These are phyloP conservation scores for Talaromyces thailandensis DNA, from an alignment of 495 filamentous ascomycete genomes.

Conservation along the genomic window DNA sequence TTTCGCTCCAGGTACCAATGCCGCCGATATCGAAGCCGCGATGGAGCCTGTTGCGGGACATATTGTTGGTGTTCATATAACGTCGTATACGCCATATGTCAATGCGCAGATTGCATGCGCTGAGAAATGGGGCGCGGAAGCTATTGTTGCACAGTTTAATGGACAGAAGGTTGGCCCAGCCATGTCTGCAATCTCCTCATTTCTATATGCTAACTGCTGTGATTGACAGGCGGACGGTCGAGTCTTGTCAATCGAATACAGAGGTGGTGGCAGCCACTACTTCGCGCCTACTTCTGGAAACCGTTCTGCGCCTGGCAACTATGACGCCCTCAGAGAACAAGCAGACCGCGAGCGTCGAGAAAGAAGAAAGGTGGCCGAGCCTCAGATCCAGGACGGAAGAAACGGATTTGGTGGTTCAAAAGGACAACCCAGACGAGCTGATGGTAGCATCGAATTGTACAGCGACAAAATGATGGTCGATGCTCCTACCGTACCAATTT, in stretches of 20 bases:
- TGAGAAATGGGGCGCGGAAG: slow-evolving; percentile 68
- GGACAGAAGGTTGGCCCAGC: slow-evolving; percentile 59
- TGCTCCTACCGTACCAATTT: slow-evolving; percentile 18
- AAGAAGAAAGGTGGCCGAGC: slow-evolving; percentile 30
- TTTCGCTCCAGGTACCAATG: slow-evolving; percentile 87
- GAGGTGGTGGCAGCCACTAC: slow-evolving; percentile 32
- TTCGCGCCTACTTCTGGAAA: slow-evolving; percentile 20
- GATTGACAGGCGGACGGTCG: slow-evolving; percentile 69
- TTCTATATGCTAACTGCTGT: neutral
- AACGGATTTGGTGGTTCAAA: slow-evolving; percentile 41
- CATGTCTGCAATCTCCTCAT: neutral
- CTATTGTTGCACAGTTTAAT: slow-evolving; percentile 75
- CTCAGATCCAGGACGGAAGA: slow-evolving; percentile 49
- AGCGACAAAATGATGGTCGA: slow-evolving; percentile 39
- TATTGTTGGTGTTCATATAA: slow-evolving; percentile 62
- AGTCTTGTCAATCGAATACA: slow-evolving; percentile 66
- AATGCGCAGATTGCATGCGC: slow-evolving; percentile 80
- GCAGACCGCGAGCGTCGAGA: slow-evolving; percentile 35
- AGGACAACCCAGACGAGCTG: neutral
- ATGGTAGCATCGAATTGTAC: slow-evolving; percentile 18
- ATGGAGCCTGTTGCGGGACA: slow-evolving; percentile 64
- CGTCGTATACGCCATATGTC: slow-evolving; percentile 63
- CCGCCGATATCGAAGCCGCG: slow-evolving; percentile 85
- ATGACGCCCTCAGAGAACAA: slow-evolving; percentile 36
- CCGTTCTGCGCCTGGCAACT: slow-evolving; percentile 18